Base-by-base conservation (phyloP, 495 filamentous ascomycete species). In the Aspergillus saccharolyticus region DNA sequence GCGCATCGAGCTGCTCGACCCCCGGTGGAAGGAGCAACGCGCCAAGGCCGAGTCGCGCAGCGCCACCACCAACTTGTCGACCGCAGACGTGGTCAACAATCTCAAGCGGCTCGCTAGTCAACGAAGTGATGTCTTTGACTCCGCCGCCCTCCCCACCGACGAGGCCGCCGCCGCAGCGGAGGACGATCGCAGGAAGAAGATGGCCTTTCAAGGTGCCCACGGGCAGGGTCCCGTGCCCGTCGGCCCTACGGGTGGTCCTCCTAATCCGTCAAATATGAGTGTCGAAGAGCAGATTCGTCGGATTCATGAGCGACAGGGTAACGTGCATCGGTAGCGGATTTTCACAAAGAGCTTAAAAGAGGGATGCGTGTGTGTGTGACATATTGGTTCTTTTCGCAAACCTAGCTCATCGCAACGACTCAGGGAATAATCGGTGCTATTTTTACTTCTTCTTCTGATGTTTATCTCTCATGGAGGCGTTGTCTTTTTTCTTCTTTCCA, bases 21-120 rank as follows among this genome's bases (percentile, higher is more conserved):
- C 94, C 0, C 84, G 87, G 33, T 98, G 95, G 94, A 94, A 95
- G 71, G 91, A 97, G 67, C 91, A 97, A 69, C 88, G 89, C 52
- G 89, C 88, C 57, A 95, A 96, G 66, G 83, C 88, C 14, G 90
- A 96, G 20, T 84, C 87, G 12, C 83, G 94, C 55, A 89, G 83
- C 62, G 83, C 90, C 8, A 91, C 90, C 0, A 96, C 91, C 24
- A 97, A 96, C 59, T 75, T 98, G 4, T 89, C 85, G 4, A 96
- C 89, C 16, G 79, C 78, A 30, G 92, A 97, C 63, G 92, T 95
- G 22, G 92, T 91, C 57, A 89, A 88, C 67, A 97, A 98, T 65
- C 80, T 98, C 58, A 97, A 97, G 75, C 89, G 94, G n/a, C 80
- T 97, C 25, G 91, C 93, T n/a, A 90, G 86, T 53, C 90, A 96